Percentiles rank a stretch among this genome's conserved stretches.
phyloP scores from a whole-genome alignment of 192 early-diverging fungal genomes.

The Backusella tuberculispora region DNA sequence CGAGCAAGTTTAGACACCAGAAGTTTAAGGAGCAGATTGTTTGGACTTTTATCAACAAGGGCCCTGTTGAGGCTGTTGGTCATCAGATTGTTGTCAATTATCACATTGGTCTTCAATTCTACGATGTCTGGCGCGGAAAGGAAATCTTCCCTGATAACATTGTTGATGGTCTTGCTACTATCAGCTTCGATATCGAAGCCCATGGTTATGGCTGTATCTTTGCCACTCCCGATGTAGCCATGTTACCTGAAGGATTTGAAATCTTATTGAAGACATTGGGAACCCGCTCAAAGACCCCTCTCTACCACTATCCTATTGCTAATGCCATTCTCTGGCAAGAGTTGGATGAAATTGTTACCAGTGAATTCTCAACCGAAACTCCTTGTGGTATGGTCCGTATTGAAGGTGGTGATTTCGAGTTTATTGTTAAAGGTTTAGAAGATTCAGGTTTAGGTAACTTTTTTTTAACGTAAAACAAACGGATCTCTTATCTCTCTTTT shows the following conservation, averaged over 20 bases:
- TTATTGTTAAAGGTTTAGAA: conserved; percentile 19
- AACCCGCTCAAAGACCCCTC: conserved; percentile 12
- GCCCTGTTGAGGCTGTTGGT: conserved; percentile 21
- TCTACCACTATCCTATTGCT: conserved; percentile 17
- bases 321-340: conserved; percentile 30
- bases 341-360: conserved; percentile 21
- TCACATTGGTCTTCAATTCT: conserved; percentile 31
- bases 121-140: conserved; percentile 29
- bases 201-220: conserved; percentile 33
- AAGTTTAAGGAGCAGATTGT: conserved; percentile 8
- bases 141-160: conserved; percentile 27
- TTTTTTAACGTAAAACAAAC: not conserved
- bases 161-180: conserved; percentile 30
- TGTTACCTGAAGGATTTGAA: conserved; percentile 17
- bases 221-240: conserved; percentile 20
- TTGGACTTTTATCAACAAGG: conserved; percentile 30
- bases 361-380: not conserved
- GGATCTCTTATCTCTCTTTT: not conserved
- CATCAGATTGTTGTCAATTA: conserved; percentile 34
- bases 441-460: not conserved
- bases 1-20: conserved; percentile 1
- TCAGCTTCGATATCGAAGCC: conserved; percentile 34
- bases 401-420: conserved; percentile 27
- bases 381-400: conserved; percentile 26
- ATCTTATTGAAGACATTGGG: conserved; percentile 7